Percentiles rank a stretch among this genome's conserved stretches.
Conservation (phyloP, 306 rosid species). For the Sechiopsis laciniata region DNA sequence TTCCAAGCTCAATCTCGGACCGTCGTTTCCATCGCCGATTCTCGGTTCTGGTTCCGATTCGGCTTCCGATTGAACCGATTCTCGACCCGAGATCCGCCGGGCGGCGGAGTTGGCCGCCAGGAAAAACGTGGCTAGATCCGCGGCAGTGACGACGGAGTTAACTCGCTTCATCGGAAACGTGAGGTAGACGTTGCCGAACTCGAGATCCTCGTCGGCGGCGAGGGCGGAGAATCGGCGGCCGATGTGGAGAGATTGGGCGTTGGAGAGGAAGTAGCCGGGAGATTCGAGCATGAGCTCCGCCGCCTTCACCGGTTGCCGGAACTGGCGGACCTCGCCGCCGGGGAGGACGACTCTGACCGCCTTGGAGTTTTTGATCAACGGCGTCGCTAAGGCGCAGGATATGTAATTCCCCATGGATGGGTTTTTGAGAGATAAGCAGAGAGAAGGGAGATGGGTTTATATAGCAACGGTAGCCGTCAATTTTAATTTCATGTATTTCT, state of each 20-base stretch:
- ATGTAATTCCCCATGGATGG: slow-evolving; percentile 64
- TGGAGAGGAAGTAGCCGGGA: slow-evolving; percentile 44
- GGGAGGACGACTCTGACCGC: slow-evolving; percentile 63
- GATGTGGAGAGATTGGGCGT: slow-evolving; percentile 58
- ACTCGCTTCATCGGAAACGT: slow-evolving; percentile 70
- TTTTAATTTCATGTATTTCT: neutral
- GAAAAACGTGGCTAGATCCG: slow-evolving; percentile 65
- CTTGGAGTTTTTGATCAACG: slow-evolving; percentile 49
- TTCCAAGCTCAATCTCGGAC: slow-evolving; percentile 54
- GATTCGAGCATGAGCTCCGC: slow-evolving; percentile 88
- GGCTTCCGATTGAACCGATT: neutral
- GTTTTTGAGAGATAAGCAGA: neutral
- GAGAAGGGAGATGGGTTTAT: neutral
- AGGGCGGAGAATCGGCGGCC: slow-evolving; percentile 67
- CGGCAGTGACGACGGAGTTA: slow-evolving; percentile 54
- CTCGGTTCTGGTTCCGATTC: neutral
- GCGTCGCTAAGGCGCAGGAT: slow-evolving; percentile 60
- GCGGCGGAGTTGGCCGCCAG: slow-evolving; percentile 72
- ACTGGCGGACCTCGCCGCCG: slow-evolving; percentile 63
- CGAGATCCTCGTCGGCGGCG: slow-evolving; percentile 68
- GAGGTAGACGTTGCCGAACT: slow-evolving; percentile 61
- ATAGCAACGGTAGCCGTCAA: slow-evolving; percentile 6
- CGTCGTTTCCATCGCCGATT: neutral
- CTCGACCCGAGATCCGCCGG: slow-evolving; percentile 40
- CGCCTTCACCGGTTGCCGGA: slow-evolving; percentile 45